Evolutionary conservation across 2,329 filamentous ascomycete genomes (phyloP).

Genomic region (Aspergillus melleus): DNA sequence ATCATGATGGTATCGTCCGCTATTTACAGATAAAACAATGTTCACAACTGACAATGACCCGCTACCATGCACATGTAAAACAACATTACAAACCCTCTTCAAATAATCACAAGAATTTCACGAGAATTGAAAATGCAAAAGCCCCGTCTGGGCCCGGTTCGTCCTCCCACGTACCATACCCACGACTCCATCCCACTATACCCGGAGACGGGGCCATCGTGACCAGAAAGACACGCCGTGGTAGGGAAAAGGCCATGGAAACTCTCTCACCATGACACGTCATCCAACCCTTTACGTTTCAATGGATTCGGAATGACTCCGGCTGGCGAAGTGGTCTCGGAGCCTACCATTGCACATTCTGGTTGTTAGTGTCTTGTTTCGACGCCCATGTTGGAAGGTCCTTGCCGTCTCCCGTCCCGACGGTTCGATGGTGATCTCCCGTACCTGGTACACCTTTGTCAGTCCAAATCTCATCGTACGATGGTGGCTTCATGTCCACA

Average conservation of each 20-base stretch:
- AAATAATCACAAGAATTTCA: conserved; percentile 1
- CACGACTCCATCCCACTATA: background rate
- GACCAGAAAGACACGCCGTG: background rate
- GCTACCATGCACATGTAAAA: conserved; percentile 21
- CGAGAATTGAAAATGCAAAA: background rate
- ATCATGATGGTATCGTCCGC: conserved; percentile 24
- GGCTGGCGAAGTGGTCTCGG: conserved; percentile 13
- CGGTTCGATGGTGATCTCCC: conserved; percentile 16
- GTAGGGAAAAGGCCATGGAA: background rate
- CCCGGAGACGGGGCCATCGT: background rate
- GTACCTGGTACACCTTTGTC: conserved; percentile 29
- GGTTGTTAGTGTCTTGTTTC: conserved; percentile 25
- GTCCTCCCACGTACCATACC: no score
- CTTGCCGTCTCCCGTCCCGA: conserved; percentile 8
- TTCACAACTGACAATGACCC: conserved; percentile 13
- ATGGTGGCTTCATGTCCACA: conserved; percentile 30
- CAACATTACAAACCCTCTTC: conserved; percentile 4
- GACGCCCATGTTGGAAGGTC: conserved; percentile 12
- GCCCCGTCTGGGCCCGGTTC: no score
- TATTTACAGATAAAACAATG: conserved; percentile 21
- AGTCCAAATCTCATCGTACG: conserved; percentile 29
- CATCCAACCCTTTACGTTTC: conserved; percentile 34
- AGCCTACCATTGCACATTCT: conserved; percentile 31
- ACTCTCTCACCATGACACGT: conserved; percentile 1
- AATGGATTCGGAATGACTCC: conserved; percentile 28